Evolutionary conservation across 2,329 filamentous ascomycete species (phyloP).

Genomic region (Huntiella abstrusa): DNA sequence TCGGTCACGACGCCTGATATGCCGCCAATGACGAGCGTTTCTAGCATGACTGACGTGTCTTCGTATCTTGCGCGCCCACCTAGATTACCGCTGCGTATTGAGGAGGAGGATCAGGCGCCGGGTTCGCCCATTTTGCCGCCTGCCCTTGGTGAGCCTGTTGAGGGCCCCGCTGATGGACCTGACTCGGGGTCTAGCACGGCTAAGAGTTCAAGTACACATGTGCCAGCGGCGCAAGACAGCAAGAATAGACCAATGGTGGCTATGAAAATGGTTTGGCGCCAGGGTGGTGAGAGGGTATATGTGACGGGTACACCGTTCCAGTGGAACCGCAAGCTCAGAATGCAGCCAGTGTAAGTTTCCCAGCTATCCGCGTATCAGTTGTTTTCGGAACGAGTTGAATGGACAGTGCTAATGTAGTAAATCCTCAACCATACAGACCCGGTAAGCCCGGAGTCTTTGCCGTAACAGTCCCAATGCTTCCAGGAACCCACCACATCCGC

Average conservation of each 20-base stretch:
- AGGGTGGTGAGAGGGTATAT: constrained; percentile 74
- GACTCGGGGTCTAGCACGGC: constrained; percentile 32
- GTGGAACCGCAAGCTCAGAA: constrained; percentile 85
- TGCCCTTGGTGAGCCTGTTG: constrained; percentile 19
- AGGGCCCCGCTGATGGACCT: constrained; percentile 28
- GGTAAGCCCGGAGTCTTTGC: constrained; percentile 47
- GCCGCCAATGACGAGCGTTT: constrained; percentile 26
- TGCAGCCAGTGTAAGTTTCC: constrained; percentile 61
- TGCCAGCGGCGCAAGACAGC: constrained; percentile 54
- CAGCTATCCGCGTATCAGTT: background rate
- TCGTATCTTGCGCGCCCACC: constrained; percentile 55
- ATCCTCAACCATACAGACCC: constrained; percentile 21
- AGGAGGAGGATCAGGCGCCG: constrained; percentile 74
- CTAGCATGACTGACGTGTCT: constrained; percentile 42
- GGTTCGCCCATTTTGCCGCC: constrained; percentile 76
- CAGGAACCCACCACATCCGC: constrained; percentile 89
- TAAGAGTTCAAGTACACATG: constrained; percentile 38
- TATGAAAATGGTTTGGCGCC: constrained; percentile 69
- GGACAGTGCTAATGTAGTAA: background rate
- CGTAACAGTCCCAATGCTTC: constrained; percentile 63
- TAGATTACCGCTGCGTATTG: constrained; percentile 77
- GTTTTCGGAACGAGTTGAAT: too few species aligned
- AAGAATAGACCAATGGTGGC: constrained; percentile 63
- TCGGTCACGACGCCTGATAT: constrained; percentile 7
- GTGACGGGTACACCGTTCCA: constrained; percentile 95